Percentiles rank a stretch among this genome's conserved stretches.
Conservation (phyloP, 352 stramenopile genomes). For the Globisporangium rhizosaccharum region DNA sequence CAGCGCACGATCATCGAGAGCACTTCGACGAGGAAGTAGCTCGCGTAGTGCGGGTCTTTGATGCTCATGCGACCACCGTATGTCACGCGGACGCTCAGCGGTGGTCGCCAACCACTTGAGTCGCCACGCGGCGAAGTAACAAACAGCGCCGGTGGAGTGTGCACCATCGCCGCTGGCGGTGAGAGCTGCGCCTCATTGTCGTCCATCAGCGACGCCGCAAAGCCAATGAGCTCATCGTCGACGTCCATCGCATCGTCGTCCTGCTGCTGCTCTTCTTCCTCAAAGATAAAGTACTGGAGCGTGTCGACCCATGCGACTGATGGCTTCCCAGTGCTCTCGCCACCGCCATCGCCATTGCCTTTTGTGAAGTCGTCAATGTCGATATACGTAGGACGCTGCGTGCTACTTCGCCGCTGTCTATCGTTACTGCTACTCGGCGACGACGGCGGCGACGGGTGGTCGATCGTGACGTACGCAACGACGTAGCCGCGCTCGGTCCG, state of each 20-base stretch:
- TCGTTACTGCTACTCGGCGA: conserved; percentile 1
- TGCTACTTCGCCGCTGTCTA: background rate
- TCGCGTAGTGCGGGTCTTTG: conserved; percentile 26
- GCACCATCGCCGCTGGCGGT: background rate
- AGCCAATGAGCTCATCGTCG: conserved; percentile 31
- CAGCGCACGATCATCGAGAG: conserved; percentile 17
- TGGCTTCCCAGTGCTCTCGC: conserved; percentile 13
- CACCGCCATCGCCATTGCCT: background rate
- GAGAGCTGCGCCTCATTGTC: conserved; percentile 31
- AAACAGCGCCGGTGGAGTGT: background rate
- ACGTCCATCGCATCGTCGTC: conserved; percentile 17
- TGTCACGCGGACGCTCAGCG: conserved; percentile 32
- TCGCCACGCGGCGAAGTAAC: background rate
- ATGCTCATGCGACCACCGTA: conserved; percentile 41
- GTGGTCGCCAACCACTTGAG: background rate
- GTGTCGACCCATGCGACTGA: conserved; percentile 40
- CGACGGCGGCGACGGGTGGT: conserved; percentile 26
- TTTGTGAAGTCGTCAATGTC: conserved; percentile 31
- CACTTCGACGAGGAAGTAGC: conserved; percentile 17
- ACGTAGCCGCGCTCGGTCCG: conserved; percentile 34
- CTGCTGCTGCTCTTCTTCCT: conserved; percentile 6
- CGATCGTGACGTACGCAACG: conserved; percentile 40
- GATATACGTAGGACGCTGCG: conserved; percentile 4
- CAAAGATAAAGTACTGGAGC: conserved; percentile 38
- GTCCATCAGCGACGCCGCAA: conserved; percentile 21